Base-by-base conservation (phyloP, 768 basidiomycete genomes). In the Suillus tomentosus region DNA sequence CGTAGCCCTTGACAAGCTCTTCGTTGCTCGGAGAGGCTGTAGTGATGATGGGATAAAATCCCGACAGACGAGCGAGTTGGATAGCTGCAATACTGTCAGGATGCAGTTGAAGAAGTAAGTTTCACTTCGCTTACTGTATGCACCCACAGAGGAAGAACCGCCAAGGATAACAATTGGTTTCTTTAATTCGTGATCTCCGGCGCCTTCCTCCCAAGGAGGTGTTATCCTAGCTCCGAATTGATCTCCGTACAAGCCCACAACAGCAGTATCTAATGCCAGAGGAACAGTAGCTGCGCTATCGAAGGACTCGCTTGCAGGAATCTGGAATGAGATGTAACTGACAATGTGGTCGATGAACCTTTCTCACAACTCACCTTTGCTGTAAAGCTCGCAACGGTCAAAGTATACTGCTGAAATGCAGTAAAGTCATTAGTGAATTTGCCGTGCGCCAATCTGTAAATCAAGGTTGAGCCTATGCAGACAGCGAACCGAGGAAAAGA, bases 211-310 rank as follows among this genome's bases (percentile, higher is more conserved):
- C 69, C 80, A 74, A 3, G 82, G 79, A 5, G 79, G 72, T 7
- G 70, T 69, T 14, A 85, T 69, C 15, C 75, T 79, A 1, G 79
- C 72, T 7, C 82, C 82, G 22, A 77, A 66, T 69, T 76, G 39
- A 54, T 69, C 48, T 57, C 67, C 76, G 67, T 83, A 86, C n/a
- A 87, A 65, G 3, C 83, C 86, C 19, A 79, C 68, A 27, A 79
- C 73, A 1, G 84, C 82, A 1, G 82, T 81, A 19, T 80, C 78
- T 14, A 85, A 70, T 0, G 71, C 80, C 8, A 82, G 69, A 13
- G 86, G 85, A 50, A 87, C 70, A 0, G 84, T 80, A 1, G 81
- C 71, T 5, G 80, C 83, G 22, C 79, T 70, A 34, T 83, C 84
- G 67, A 81, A 82, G 5, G 78, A 71, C 24, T 82, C 10, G 40